phyloP scores from a whole-genome alignment of 2,329 filamentous ascomycete species.

The Monosporascus cannonballus region DNA sequence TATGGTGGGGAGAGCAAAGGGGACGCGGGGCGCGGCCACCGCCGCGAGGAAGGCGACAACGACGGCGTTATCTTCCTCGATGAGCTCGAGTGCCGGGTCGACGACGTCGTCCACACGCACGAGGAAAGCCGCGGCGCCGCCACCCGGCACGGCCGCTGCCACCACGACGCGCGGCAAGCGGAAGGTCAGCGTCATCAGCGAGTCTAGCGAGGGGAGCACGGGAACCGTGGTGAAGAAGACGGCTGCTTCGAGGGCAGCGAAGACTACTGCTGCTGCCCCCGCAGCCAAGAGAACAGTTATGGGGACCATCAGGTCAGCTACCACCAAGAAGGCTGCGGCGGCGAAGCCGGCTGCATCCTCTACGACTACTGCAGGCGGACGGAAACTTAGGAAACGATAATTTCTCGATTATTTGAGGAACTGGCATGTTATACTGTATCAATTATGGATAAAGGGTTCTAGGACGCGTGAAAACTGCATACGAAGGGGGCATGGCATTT shows the following conservation, averaged over 20 bases:
- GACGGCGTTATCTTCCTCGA: constrained; percentile 37
- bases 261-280: constrained; percentile 27
- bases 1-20: constrained; percentile 57
- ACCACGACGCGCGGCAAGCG: constrained; percentile 41
- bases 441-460: background rate
- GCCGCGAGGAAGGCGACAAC: constrained; percentile 41
- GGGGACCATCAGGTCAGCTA: constrained; percentile 43
- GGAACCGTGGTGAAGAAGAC: constrained; percentile 57
- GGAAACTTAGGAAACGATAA: constrained; percentile 50
- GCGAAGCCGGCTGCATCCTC: constrained; percentile 35
- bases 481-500: background rate
- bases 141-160: constrained; percentile 30
- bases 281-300: constrained; percentile 46
- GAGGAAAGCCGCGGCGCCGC: constrained; percentile 30
- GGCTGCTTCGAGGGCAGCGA: constrained; percentile 24
- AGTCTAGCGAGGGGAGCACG: constrained; percentile 57
- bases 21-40: constrained; percentile 39
- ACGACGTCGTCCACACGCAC: constrained; percentile 25
- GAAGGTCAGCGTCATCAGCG: constrained; percentile 54
- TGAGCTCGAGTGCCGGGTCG: constrained; percentile 30
- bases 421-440: no score
- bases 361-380: constrained; percentile 34
- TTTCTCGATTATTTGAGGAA: constrained; percentile 11
- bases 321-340: constrained; percentile 44
- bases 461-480: background rate